Percentiles rank a stretch among this genome's conserved stretches.
Conservation (phyloP, 2,329 filamentous ascomycete species). For the Botrytis aclada region DNA sequence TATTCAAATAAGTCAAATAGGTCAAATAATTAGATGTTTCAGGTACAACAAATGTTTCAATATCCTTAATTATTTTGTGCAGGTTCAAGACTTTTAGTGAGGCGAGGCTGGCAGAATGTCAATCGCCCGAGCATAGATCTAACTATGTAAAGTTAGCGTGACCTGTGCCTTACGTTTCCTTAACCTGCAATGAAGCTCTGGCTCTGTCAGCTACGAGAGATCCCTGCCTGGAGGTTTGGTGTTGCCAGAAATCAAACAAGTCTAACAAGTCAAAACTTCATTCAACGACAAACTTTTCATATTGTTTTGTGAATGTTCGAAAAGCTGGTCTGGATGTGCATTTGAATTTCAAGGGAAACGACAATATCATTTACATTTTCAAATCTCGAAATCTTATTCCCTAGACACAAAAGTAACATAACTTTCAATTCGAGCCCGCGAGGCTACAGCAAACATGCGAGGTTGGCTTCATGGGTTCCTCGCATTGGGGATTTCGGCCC, state of each 20-base stretch:
- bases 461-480: constrained; percentile 50
- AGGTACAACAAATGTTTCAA: constrained; percentile 16
- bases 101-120: constrained; percentile 14
- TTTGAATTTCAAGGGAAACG: not conserved
- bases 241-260: constrained; percentile 8
- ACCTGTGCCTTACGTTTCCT: constrained; percentile 18
- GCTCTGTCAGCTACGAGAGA: not conserved
- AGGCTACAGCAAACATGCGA: constrained; percentile 49
- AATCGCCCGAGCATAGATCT: not conserved
- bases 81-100: constrained; percentile 1
- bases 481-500: constrained; percentile 52
- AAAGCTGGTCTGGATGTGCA: not conserved
- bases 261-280: not conserved
- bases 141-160: constrained; percentile 3
- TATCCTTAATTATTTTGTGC: not conserved
- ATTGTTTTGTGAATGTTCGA: not conserved
- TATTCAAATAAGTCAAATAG: not conserved
- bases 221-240: not conserved
- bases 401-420: constrained; percentile 2
- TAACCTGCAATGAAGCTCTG: constrained; percentile 9
- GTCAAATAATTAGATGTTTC: constrained; percentile 8
- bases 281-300: not conserved
- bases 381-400: not conserved
- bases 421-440: constrained; percentile 19
- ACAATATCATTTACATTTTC: constrained; percentile 1